These are phyloP conservation scores for Lipomyces yamadae DNA, from an alignment of 805 yeast species.

Conservation along the genomic window DNA sequence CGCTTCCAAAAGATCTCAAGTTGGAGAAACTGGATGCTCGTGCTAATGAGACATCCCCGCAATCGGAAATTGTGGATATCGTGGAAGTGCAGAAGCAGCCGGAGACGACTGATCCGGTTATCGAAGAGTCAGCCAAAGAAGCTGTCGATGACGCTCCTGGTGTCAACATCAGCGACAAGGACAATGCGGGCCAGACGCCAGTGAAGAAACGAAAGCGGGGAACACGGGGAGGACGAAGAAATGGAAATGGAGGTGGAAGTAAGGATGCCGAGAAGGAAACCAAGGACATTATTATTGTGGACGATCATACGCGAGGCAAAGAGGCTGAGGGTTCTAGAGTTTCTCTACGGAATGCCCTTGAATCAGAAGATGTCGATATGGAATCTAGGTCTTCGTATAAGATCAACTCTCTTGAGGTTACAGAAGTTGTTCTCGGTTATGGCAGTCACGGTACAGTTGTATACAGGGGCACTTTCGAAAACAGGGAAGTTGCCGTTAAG, in stretches of 20 bases:
- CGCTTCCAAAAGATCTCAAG: neutral
- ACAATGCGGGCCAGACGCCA: slow-evolving; percentile 19
- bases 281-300: slow-evolving; percentile 6
- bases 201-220: slow-evolving; percentile 78
- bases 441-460: slow-evolving; percentile 98
- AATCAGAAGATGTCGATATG: neutral
- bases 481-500: slow-evolving; percentile 93
- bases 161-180: neutral
- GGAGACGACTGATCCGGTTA: neutral
- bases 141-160: neutral
- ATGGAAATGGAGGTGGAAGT: slow-evolving; percentile 17
- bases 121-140: neutral
- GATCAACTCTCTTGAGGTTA: slow-evolving; percentile 53
- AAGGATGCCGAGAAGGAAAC: slow-evolving; percentile 10
- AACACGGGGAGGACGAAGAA: slow-evolving; percentile 73
- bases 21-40: neutral
- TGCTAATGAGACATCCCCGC: neutral
- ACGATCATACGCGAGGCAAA: slow-evolving; percentile 7
- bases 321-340: neutral
- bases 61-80: neutral
- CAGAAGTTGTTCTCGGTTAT: slow-evolving; percentile 77
- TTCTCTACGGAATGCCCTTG: slow-evolving; percentile 1
- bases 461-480: slow-evolving; percentile 85
- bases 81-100: neutral
- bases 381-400: slow-evolving; percentile 1